Base-by-base conservation (phyloP, 2,329 filamentous ascomycete genomes). In the Pseudogymnoascus sp. region DNA sequence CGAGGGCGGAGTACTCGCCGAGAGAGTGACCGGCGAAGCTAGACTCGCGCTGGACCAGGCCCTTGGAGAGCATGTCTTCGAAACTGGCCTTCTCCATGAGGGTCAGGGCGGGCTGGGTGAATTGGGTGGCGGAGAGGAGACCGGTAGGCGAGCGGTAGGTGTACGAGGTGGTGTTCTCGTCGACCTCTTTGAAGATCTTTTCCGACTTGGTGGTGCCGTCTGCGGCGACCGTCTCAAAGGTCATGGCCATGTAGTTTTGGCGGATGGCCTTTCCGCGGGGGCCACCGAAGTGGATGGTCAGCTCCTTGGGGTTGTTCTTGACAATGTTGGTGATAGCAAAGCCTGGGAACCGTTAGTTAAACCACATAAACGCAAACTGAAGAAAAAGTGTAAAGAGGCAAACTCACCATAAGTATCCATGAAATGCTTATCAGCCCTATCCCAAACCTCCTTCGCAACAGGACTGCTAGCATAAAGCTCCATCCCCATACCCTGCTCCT, bases 401-500 rank as follows among this genome's bases (percentile, higher is more conserved):
- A 62, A 71, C 84, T 78, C 81, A 90, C 91, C 94, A 78, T 99
- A 99, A 74, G 96, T 97, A 77, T 97, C 93, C 78, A 97, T 86
- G 74, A 99, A 93, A 74, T 99, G 96, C 76, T 90, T 95, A 77
- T 99, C 94, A 58, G 94, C 95, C 63, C 91, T 86, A 74, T 97
- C 94, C 94, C 94, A 99, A 59, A 99, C 94, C 69, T 96, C 93
- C 78, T 91, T 92, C 64, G 94, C 95, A 18, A 99, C 94, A 37
- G 88, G 80, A 73, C 94, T 97, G 81, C 88, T 96, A 70, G 82
- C 88, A 74, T 99, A 99, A 59, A 99, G 82, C 71, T 97, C 94
- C 94, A 99, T 99, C 76, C 94, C 94, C 94, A 99, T 99, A 64
- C 94, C 94, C 75, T 99, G 94, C 76, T 99, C 94, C 75, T 99